phyloP scores from a whole-genome alignment of 148 eudicot genomes.

The Dianthus caryophyllus region DNA sequence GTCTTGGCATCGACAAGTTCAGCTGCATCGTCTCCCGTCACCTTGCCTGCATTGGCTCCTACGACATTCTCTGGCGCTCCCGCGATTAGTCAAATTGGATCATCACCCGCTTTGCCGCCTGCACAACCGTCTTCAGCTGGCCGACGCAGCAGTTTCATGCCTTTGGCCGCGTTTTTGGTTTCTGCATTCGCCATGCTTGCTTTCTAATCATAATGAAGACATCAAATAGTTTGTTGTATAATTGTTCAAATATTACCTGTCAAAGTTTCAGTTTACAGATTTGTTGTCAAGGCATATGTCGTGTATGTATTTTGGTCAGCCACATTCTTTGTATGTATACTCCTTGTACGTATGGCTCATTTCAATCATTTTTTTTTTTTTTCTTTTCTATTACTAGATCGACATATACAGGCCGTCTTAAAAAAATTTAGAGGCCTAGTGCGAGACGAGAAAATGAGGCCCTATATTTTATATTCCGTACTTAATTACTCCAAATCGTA shows the following conservation, averaged over 20 bases:
- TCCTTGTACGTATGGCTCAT: no score
- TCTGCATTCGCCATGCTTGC: constrained; percentile 1
- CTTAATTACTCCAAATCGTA: no score
- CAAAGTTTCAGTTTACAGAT: neutral
- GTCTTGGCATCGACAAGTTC: constrained; percentile 11
- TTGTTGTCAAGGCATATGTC: neutral
- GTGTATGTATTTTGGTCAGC: neutral
- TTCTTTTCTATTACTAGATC: no score
- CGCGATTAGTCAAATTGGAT: neutral
- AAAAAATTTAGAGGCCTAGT: no score
- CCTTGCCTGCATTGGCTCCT: constrained; percentile 18
- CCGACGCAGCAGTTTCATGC: neutral
- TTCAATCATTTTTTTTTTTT: no score
- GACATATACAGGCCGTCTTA: no score
- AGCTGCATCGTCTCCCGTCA: constrained; percentile 19
- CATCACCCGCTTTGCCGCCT: neutral
- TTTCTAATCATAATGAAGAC: neutral
- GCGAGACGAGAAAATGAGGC: no score
- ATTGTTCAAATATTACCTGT: neutral
- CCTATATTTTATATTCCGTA: no score
- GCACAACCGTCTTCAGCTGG: neutral
- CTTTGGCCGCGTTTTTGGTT: neutral
- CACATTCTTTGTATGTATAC: no score
- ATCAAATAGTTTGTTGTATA: neutral
- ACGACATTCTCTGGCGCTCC: neutral